Conservation (phyloP, 1,139 yeast genomes). For the Hansenula sp. region DNA sequence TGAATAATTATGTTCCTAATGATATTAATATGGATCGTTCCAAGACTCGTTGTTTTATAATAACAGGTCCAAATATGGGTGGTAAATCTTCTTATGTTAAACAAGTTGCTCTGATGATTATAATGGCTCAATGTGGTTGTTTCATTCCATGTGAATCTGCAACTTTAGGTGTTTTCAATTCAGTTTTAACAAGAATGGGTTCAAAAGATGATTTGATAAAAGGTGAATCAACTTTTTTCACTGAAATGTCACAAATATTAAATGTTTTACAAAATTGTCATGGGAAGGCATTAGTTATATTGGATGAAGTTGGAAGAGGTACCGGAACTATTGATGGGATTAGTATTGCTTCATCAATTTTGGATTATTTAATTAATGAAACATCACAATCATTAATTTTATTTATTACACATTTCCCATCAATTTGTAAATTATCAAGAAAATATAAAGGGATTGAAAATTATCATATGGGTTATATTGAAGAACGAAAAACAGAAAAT, state of each 20-base stretch:
- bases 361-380: conserved; percentile 51
- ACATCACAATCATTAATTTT: conserved; percentile 51
- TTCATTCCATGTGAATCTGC: conserved; percentile 46
- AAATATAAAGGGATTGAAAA: conserved; percentile 43
- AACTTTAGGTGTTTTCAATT: conserved; percentile 35
- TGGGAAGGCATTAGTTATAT: conserved; percentile 34
- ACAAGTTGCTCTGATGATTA: conserved; percentile 39
- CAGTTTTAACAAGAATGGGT: conserved; percentile 41
- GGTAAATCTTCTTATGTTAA: conserved; percentile 49
- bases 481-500: conserved; percentile 31
- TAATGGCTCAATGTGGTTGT: conserved; percentile 49
- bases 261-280: conserved; percentile 31
- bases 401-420: conserved; percentile 89
- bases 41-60: conserved; percentile 49
- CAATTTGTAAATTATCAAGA: conserved; percentile 49
- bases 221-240: conserved; percentile 43
- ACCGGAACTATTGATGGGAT: conserved; percentile 91
- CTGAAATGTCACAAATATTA: conserved; percentile 45
- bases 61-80: conserved; percentile 62
- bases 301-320: conserved; percentile 53
- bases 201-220: conserved; percentile 37
- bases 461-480: conserved; percentile 73
- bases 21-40: conserved; percentile 45
- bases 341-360: conserved; percentile 75
- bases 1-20: conserved; percentile 63